Evolutionary conservation across 306 rosid genomes (phyloP).

Genomic region (Cicer cuneatum): DNA sequence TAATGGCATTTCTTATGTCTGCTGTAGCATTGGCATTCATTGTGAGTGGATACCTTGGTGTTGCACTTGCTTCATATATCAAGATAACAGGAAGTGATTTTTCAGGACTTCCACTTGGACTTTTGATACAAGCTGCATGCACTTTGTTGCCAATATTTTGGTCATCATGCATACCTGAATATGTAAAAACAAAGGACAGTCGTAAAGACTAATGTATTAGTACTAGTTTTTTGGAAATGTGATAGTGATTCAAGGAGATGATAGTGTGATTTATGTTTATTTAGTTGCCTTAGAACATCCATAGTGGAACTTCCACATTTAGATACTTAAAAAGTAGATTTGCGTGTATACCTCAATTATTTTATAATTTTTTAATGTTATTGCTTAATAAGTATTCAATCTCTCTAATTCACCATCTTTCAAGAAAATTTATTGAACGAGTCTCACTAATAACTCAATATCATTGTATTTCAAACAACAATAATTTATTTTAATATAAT

Average conservation of each 20-base stretch:
- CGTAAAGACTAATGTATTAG: constrained; percentile 40
- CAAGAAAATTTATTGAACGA: no score
- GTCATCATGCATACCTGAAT: constrained; percentile 79
- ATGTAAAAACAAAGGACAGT: constrained; percentile 51
- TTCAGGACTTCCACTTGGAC: constrained; percentile 74
- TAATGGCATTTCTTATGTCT: constrained; percentile 92
- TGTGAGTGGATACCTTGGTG: constrained; percentile 86
- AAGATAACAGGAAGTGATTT: constrained; percentile 72
- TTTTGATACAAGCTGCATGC: constrained; percentile 70
- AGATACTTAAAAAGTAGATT: no score
- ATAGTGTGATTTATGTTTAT: background rate
- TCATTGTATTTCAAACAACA: no score
- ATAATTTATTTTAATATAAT: no score
- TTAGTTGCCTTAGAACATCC: no score
- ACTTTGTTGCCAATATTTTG: constrained; percentile 75
- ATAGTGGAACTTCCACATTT: no score
- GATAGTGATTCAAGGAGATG: constrained; percentile 6
- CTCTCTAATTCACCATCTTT: no score
- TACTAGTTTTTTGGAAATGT: constrained; percentile 14
- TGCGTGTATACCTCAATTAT: no score
- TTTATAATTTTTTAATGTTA: no score
- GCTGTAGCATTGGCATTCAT: constrained; percentile 75
- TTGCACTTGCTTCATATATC: constrained; percentile 70
- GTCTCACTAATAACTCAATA: no score
- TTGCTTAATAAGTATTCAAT: no score